Conservation (phyloP, 176 grass and related monocot genomes). For the Phyllostachys edulis region DNA sequence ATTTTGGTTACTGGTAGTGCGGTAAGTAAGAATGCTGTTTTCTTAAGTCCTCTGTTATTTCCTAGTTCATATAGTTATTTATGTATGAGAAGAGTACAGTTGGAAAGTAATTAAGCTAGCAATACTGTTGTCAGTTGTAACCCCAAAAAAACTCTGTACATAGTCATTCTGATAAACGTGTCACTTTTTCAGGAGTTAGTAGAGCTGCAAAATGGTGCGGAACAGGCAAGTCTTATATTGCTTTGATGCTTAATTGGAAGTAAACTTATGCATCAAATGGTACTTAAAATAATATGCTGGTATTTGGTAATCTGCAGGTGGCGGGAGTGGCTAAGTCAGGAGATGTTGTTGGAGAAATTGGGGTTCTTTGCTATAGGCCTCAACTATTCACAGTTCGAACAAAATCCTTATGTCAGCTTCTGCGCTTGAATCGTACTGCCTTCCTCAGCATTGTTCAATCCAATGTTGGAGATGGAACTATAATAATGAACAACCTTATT, state of each 20-base stretch:
- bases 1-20: constrained; percentile 77
- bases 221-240: constrained; percentile 53
- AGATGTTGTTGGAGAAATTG: constrained; percentile 92
- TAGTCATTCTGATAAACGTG: constrained; percentile 34
- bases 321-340: constrained; percentile 52
- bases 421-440: constrained; percentile 73
- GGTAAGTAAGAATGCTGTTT: constrained; percentile 44
- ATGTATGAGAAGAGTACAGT: not conserved
- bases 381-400: constrained; percentile 93
- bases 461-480: constrained; percentile 88
- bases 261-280: constrained; percentile 29
- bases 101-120: constrained; percentile 1
- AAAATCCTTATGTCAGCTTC: constrained; percentile 80
- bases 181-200: constrained; percentile 73
- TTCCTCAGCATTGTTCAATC: constrained; percentile 92
- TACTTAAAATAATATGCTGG: constrained; percentile 27
- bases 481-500: constrained; percentile 95
- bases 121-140: constrained; percentile 17
- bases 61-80: constrained; percentile 16
- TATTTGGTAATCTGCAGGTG: constrained; percentile 46
- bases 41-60: not conserved
- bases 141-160: not conserved
- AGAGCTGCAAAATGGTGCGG: constrained; percentile 46
- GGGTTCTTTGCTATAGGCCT: constrained; percentile 91
- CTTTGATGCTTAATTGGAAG: constrained; percentile 18